These are phyloP conservation scores for Plantago elongata DNA, from an alignment of 257 asterid species.

Conservation along the genomic window DNA sequence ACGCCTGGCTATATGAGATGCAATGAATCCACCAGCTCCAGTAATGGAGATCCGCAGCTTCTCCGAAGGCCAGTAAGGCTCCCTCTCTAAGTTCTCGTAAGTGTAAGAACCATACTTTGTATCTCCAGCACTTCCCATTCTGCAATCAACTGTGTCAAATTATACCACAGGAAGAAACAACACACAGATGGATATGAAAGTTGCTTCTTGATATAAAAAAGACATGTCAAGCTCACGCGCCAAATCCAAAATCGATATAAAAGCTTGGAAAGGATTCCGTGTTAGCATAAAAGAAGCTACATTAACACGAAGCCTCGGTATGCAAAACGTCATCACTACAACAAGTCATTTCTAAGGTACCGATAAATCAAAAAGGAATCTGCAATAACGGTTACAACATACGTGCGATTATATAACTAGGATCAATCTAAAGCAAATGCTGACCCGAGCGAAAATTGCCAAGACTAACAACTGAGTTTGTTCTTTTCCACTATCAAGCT, in stretches of 20 bases:
- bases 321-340: too few relatives aligned
- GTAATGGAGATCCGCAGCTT: constrained; percentile 74
- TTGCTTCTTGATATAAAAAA: too few relatives aligned
- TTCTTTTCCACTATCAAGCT: neutral
- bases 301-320: neutral
- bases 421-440: too few relatives aligned
- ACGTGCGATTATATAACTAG: too few relatives aligned
- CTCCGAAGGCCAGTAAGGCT: constrained; percentile 73
- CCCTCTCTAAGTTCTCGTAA: constrained; percentile 73
- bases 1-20: constrained; percentile 84
- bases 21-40: constrained; percentile 86
- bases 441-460: too few relatives aligned
- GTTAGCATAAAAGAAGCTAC: neutral
- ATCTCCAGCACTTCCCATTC: constrained; percentile 69
- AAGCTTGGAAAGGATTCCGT: neutral
- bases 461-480: too few relatives aligned
- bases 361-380: too few relatives aligned
- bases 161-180: neutral
- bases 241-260: neutral
- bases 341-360: too few relatives aligned
- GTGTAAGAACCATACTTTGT: constrained; percentile 64
- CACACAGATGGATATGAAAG: neutral
- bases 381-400: too few relatives aligned
- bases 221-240: too few relatives aligned
- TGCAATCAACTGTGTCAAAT: constrained; percentile 20